A percentile compares a stretch with the other conserved stretches of the same genome.
phyloP scores from a whole-genome alignment of 176 grass and related monocot species.

The Carex cristatella region DNA sequence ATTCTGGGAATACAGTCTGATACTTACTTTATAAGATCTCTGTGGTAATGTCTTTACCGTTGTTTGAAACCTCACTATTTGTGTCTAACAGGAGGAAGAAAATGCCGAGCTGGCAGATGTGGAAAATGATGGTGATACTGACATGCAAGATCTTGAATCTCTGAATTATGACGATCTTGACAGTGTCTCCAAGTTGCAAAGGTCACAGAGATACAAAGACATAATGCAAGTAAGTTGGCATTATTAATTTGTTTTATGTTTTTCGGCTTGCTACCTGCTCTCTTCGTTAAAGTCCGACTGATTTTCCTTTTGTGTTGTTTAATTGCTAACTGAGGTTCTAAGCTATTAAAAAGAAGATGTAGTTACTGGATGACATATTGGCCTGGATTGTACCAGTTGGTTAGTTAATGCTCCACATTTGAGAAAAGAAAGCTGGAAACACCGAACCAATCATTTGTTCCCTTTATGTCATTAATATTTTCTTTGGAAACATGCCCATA shows the following conservation, averaged over 20 bases:
- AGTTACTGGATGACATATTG: background rate
- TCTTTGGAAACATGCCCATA: too few relatives aligned
- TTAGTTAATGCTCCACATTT: background rate
- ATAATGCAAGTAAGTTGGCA: constrained; percentile 59
- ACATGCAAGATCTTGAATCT: constrained; percentile 64
- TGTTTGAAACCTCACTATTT: background rate
- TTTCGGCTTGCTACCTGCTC: background rate
- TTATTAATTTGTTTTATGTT: background rate
- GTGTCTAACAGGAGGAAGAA: constrained; percentile 48
- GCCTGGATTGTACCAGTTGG: background rate
- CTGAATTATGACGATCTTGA: constrained; percentile 88
- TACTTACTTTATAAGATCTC: background rate
- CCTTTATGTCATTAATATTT: too few relatives aligned
- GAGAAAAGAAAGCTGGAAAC: too few relatives aligned
- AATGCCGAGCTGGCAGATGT: constrained; percentile 40
- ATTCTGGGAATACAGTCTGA: background rate
- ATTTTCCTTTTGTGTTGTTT: background rate
- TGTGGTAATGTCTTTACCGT: background rate
- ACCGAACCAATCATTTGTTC: too few relatives aligned
- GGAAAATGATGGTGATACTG: constrained; percentile 51
- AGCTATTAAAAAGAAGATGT: background rate
- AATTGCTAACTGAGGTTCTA: background rate
- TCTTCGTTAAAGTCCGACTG: background rate
- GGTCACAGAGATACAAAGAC: constrained; percentile 55
- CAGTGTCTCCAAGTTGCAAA: constrained; percentile 82